Percentiles rank a stretch among this genome's conserved stretches.
Evolutionary conservation across 164 flowering plant species (phyloP).

Genomic region (Platanus orientalis): DNA sequence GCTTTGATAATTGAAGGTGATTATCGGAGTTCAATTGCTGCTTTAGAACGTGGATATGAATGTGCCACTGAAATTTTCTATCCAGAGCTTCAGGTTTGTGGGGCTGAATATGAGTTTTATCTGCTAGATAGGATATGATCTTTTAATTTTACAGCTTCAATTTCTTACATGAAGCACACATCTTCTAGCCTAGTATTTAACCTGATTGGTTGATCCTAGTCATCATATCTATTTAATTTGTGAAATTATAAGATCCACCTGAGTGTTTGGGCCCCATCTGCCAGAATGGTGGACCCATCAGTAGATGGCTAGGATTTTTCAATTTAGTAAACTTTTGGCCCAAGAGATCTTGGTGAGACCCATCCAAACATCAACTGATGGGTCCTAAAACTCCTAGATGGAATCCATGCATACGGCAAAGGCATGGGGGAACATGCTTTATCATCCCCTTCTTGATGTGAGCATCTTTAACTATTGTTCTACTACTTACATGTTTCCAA

Average conservation of each 20-base stretch:
- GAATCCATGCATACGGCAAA: neutral
- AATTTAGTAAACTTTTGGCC: neutral
- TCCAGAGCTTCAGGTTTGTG: slow-evolving; percentile 73
- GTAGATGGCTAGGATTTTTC: too few species aligned
- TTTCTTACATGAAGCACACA: neutral
- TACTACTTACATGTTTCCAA: slow-evolving; percentile 6
- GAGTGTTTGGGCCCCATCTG: neutral
- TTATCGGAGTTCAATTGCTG: slow-evolving; percentile 45
- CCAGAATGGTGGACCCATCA: neutral
- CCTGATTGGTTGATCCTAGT: neutral
- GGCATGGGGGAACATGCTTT: neutral
- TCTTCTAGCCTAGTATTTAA: neutral
- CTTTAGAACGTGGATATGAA: slow-evolving; percentile 50
- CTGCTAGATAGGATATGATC: neutral
- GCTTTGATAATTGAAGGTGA: slow-evolving; percentile 78
- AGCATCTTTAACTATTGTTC: too few species aligned
- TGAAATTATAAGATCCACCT: neutral
- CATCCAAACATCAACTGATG: neutral
- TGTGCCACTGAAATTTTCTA: slow-evolving; percentile 56
- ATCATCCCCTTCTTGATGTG: neutral
- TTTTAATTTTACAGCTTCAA: neutral
- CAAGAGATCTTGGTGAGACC: neutral
- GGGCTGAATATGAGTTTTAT: neutral
- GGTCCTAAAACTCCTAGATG: too few species aligned
- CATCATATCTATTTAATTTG: neutral